Evolutionary conservation across 345 rosid genomes (phyloP).

Genomic region (Geranium brycei): DNA sequence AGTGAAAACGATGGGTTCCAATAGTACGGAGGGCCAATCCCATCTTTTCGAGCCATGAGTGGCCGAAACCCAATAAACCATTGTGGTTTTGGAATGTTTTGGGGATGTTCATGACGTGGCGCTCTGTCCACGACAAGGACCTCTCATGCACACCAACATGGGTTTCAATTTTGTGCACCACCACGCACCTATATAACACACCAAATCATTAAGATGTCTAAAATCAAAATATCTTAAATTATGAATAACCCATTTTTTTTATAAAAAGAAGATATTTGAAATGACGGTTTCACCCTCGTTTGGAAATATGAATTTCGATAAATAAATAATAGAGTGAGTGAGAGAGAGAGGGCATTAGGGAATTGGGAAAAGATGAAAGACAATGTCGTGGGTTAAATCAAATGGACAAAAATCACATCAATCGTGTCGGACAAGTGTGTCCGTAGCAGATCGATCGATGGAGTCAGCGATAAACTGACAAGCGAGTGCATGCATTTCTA

Average conservation of each 20-base stretch:
- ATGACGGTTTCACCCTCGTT: too few relatives aligned
- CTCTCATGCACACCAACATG: not conserved
- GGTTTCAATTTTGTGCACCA: not conserved
- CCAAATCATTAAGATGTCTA: too few relatives aligned
- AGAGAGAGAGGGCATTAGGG: not conserved
- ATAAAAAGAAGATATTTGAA: not conserved
- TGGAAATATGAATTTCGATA: not conserved
- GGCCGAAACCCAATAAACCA: not conserved
- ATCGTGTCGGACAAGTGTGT: slow-evolving; percentile 5
- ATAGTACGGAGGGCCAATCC: too few relatives aligned
- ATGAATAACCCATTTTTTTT: too few relatives aligned
- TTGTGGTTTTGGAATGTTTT: not conserved
- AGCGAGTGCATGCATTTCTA: slow-evolving; percentile 5
- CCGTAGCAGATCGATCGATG: not conserved
- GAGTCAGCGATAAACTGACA: slow-evolving; percentile 4
- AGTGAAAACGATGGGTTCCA: too few relatives aligned
- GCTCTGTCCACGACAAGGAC: not conserved
- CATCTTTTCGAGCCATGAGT: not conserved
- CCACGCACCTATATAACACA: not conserved
- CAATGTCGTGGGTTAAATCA: slow-evolving; percentile 4
- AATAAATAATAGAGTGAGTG: not conserved
- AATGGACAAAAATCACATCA: not conserved
- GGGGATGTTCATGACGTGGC: not conserved
- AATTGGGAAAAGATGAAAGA: slow-evolving; percentile 3
- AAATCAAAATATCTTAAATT: too few relatives aligned